A percentile compares a stretch with the other conserved stretches of the same genome.
These are phyloP conservation scores for Lasiodiplodia hormozganensis DNA, from an alignment of 2,329 filamentous ascomycete species.

Conservation along the genomic window DNA sequence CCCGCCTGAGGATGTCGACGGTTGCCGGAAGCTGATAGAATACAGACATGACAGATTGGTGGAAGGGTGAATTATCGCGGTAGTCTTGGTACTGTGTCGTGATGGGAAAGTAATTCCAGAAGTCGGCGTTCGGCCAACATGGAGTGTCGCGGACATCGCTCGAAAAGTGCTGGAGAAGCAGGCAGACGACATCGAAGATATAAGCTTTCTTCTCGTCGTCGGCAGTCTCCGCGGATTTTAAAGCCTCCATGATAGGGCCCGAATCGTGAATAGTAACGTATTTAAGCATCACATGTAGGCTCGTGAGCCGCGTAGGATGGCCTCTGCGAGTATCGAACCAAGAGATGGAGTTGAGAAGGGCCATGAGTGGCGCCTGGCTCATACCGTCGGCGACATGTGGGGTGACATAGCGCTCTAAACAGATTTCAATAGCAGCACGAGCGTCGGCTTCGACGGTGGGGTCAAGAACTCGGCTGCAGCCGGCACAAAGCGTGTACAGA, in stretches of 20 bases:
- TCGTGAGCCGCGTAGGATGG: not conserved
- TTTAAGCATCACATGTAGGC: not conserved
- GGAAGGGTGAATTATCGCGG: not conserved
- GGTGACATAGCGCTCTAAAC: not conserved
- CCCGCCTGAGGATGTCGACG: not conserved
- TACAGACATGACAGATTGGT: fast-evolving
- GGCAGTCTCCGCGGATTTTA: not conserved
- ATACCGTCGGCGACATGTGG: not conserved
- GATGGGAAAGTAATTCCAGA: not conserved
- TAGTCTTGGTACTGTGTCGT: not conserved
- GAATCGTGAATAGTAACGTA: not conserved
- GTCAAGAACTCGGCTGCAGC: not conserved
- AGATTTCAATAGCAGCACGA: not conserved
- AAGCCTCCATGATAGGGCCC: not conserved
- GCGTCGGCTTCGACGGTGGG: not conserved
- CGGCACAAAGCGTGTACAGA: not conserved
- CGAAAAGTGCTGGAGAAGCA: not conserved
- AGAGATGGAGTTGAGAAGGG: not conserved
- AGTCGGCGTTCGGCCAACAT: not conserved
- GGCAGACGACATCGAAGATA: constrained; percentile 2
- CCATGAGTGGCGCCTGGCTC: not conserved
- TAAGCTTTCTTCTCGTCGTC: not conserved
- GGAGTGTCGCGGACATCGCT: not conserved
- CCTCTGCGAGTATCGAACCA: not conserved
- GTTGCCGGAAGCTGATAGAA: no score